phyloP scores from a whole-genome alignment of 2,329 filamentous ascomycete genomes.

The Hyphodiscus sp. region DNA sequence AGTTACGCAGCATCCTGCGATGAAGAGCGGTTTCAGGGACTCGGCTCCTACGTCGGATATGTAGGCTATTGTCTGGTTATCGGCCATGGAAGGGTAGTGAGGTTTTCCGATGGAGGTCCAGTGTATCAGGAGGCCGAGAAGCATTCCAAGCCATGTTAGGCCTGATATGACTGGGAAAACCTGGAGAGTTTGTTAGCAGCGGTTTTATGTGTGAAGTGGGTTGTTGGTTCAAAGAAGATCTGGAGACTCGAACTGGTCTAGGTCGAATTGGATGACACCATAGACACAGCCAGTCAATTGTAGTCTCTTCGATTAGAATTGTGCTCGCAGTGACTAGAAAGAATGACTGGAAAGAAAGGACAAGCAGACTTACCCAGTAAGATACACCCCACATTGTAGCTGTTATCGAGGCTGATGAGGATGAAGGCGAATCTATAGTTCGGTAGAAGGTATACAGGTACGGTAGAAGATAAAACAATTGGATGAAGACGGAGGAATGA shows the following conservation, averaged over 20 bases:
- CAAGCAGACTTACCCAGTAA: constrained; percentile 39
- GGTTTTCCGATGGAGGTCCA: constrained; percentile 55
- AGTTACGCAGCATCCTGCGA: constrained; percentile 63
- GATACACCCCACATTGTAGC: constrained; percentile 28
- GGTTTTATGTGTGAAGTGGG: too few relatives aligned
- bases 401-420: background rate
- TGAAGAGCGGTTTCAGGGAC: constrained; percentile 69
- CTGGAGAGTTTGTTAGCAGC: constrained; percentile 27
- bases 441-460: too few relatives aligned
- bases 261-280: too few relatives aligned
- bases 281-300: too few relatives aligned
- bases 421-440: too few relatives aligned
- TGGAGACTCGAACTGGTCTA: background rate
- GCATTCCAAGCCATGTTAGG: constrained; percentile 35
- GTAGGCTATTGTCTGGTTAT: constrained; percentile 57
- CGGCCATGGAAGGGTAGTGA: constrained; percentile 55
- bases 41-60: constrained; percentile 61
- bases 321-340: too few relatives aligned
- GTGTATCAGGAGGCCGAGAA: constrained; percentile 29
- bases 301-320: too few relatives aligned
- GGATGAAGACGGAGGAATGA: too few relatives aligned
- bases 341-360: too few relatives aligned
- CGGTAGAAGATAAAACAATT: too few relatives aligned
- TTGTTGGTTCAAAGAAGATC: background rate
- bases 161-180: constrained; percentile 64